A percentile compares a stretch with the other conserved stretches of the same genome.
Conservation (phyloP, 2,329 filamentous ascomycete species). For the Pezicula radicicola region DNA sequence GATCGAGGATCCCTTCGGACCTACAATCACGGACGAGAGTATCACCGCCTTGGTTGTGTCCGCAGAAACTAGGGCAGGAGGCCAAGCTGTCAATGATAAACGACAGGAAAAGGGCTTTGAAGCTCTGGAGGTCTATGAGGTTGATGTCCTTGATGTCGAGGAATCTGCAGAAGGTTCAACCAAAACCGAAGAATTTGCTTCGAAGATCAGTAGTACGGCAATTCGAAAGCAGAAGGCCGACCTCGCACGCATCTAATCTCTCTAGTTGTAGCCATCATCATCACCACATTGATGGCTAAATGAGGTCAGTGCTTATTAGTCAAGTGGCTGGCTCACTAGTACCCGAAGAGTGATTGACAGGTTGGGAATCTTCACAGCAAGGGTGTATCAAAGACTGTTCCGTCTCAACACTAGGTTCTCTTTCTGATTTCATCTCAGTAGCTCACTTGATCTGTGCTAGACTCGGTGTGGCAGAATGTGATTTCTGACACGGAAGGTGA, state of each 20-base stretch:
- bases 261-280: slow-evolving; percentile 4
- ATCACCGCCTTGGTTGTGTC: slow-evolving; percentile 85
- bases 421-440: too few relatives aligned
- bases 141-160: slow-evolving; percentile 77
- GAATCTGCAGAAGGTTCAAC: slow-evolving; percentile 43
- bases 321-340: too few relatives aligned
- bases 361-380: too few relatives aligned
- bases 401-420: too few relatives aligned
- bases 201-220: slow-evolving; percentile 89
- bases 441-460: too few relatives aligned
- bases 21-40: slow-evolving; percentile 77
- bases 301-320: too few relatives aligned
- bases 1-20: slow-evolving; percentile 85
- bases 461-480: too few relatives aligned
- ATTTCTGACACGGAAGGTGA: too few relatives aligned
- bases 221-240: slow-evolving; percentile 56
- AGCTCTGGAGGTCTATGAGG: slow-evolving; percentile 76
- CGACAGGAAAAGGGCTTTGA: slow-evolving; percentile 74
- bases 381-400: too few relatives aligned
- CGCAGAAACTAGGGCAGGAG: slow-evolving; percentile 81
- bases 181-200: slow-evolving; percentile 62
- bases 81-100: slow-evolving; percentile 81
- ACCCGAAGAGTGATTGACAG: too few relatives aligned
- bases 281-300: too few relatives aligned
- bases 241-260: slow-evolving; percentile 12